phyloP scores from a whole-genome alignment of 306 rosid genomes.

The Inga leiocalycina region DNA sequence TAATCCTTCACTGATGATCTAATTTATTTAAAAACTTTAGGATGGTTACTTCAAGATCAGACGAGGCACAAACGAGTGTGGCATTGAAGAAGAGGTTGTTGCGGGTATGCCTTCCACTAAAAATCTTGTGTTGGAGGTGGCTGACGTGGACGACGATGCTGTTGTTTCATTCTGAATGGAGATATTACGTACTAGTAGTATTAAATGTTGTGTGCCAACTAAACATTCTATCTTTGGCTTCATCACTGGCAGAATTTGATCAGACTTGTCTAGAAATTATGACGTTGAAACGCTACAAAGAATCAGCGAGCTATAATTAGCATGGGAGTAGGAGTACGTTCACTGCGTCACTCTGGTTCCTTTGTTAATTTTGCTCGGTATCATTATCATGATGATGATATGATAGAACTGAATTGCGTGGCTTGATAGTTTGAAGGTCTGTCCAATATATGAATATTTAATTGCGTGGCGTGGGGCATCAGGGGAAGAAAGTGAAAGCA shows the following conservation, averaged over 20 bases:
- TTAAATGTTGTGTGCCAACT: constrained; percentile 16
- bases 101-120: constrained; percentile 88
- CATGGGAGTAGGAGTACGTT: not conserved
- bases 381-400: not conserved
- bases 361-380: not conserved
- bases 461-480: not conserved
- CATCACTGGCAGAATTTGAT: not conserved
- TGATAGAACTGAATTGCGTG: not conserved
- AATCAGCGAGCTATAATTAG: not conserved
- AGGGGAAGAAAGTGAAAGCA: not conserved
- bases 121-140: constrained; percentile 53
- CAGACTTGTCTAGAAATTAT: not conserved
- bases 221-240: constrained; percentile 6
- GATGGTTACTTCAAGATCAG: constrained; percentile 94
- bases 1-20: constrained; percentile 13
- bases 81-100: constrained; percentile 77
- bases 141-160: constrained; percentile 37
- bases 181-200: not conserved
- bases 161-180: constrained; percentile 53
- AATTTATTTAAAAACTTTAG: constrained; percentile 47
- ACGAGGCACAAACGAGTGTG: constrained; percentile 93
- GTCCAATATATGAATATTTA: not conserved
- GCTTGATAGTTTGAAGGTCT: not conserved
- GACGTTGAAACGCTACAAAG: constrained; percentile 17
- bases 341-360: not conserved